Evolutionary conservation across 148 eudicot genomes (phyloP).

Genomic region (Tetragonia tetragonoides): DNA sequence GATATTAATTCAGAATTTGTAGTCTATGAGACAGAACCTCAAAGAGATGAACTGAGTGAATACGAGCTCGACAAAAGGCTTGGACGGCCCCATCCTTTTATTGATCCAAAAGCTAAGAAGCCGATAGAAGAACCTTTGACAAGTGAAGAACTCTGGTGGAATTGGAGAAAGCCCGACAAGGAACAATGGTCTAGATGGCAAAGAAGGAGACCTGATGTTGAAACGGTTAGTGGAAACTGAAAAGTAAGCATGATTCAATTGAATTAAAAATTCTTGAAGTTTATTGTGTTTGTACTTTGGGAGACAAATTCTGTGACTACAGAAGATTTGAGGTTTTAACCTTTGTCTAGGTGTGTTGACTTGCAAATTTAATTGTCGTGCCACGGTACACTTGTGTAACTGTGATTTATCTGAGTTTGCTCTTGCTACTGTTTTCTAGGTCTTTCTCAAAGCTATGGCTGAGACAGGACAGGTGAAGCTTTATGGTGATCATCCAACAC

Average conservation of each 20-base stretch:
- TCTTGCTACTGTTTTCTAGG: slow-evolving; percentile 41
- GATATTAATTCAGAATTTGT: slow-evolving; percentile 66
- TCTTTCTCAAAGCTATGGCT: slow-evolving; percentile 99
- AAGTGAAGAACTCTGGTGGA: slow-evolving; percentile 98
- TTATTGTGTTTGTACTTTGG: background rate
- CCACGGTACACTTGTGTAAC: background rate
- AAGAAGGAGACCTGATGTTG: slow-evolving; percentile 88
- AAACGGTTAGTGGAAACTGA: slow-evolving; percentile 71
- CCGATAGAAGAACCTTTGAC: slow-evolving; percentile 66
- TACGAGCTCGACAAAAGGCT: slow-evolving; percentile 76
- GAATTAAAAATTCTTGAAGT: background rate
- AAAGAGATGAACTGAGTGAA: slow-evolving; percentile 58
- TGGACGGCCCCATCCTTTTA: slow-evolving; percentile 88
- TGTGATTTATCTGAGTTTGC: background rate
- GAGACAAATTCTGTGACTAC: no score
- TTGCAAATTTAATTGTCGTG: background rate
- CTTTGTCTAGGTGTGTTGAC: background rate
- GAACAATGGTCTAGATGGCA: slow-evolving; percentile 99
- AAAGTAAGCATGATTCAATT: slow-evolving; percentile 11
- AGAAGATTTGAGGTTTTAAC: background rate
- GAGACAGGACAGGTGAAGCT: slow-evolving; percentile 96
- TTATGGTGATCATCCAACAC: slow-evolving; percentile 85
- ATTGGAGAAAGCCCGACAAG: slow-evolving; percentile 93
- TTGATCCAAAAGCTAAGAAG: slow-evolving; percentile 71
- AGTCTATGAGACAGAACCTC: slow-evolving; percentile 62